These are phyloP conservation scores for Melaleuca quinquenervia DNA, from an alignment of 345 rosid genomes.

Conservation along the genomic window DNA sequence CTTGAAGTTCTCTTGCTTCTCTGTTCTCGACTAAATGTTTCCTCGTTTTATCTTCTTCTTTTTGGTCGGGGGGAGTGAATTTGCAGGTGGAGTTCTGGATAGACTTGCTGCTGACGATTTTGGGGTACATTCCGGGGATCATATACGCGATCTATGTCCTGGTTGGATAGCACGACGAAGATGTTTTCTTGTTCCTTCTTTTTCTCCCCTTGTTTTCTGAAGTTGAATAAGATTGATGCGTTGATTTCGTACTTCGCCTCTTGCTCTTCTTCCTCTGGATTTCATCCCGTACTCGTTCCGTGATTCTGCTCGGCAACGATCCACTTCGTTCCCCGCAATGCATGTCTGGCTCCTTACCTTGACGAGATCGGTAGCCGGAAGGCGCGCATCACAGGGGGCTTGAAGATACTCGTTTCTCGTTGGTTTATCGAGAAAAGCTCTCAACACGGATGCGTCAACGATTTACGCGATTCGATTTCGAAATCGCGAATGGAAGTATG, in stretches of 20 bases:
- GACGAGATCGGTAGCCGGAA: no score
- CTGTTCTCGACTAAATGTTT: not conserved
- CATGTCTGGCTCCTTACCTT: not conserved
- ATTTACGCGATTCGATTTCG: not conserved
- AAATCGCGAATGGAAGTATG: not conserved
- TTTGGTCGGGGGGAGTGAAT: not conserved
- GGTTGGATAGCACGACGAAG: conserved; percentile 33
- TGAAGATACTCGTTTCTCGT: no score
- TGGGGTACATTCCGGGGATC: conserved; percentile 84
- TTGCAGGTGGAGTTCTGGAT: conserved; percentile 93
- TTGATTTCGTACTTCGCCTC: not conserved
- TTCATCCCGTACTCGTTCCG: not conserved
- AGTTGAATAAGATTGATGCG: not conserved
- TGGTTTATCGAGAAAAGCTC: not conserved
- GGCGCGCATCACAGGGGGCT: no score
- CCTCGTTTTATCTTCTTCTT: not conserved
- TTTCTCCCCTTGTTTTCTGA: not conserved
- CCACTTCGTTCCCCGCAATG: not conserved
- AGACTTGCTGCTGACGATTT: conserved; percentile 54
- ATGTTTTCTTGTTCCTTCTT: not conserved
- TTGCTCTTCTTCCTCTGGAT: not conserved
- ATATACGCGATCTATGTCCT: conserved; percentile 78
- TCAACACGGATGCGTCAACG: not conserved
- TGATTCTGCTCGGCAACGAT: not conserved
- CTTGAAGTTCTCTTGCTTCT: not conserved